phyloP scores from a whole-genome alignment of 768 basidiomycete species.

The Pleurotus cornucopiae region DNA sequence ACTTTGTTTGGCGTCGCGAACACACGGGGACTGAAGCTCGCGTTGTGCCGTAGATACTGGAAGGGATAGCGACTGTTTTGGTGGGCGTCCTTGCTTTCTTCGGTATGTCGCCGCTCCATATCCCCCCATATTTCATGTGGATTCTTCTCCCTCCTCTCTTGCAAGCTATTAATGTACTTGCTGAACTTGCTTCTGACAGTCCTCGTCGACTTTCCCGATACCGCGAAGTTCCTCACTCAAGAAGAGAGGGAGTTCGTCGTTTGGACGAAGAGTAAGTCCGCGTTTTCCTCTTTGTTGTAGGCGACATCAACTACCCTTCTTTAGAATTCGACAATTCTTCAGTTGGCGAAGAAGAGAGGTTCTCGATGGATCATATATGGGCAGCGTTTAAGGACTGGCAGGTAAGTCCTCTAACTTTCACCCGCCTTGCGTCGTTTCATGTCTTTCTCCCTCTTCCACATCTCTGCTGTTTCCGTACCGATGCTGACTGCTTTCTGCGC shows the following conservation, averaged over 20 bases:
- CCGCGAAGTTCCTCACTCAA: slow-evolving; percentile 56
- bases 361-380: slow-evolving; percentile 48
- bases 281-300: neutral
- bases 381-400: slow-evolving; percentile 64
- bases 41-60: slow-evolving; percentile 41
- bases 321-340: slow-evolving; percentile 53
- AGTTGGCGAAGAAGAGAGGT: slow-evolving; percentile 59
- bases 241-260: slow-evolving; percentile 55
- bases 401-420: slow-evolving; percentile 20
- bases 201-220: slow-evolving; percentile 57
- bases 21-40: too few relatives aligned
- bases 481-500: too few relatives aligned
- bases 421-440: too few relatives aligned
- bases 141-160: neutral
- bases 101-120: slow-evolving; percentile 23
- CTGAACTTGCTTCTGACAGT: slow-evolving; percentile 26
- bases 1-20: too few relatives aligned
- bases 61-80: slow-evolving; percentile 57
- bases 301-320: neutral
- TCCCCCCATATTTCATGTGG: neutral
- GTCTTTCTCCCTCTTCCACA: too few relatives aligned
- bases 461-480: too few relatives aligned
- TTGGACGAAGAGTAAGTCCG: slow-evolving; percentile 47
- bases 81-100: slow-evolving; percentile 52
- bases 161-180: too few relatives aligned